Evolutionary conservation across 192 early-diverging fungal genomes (phyloP).

Genomic region (Jimgerdemannia flammicorona): DNA sequence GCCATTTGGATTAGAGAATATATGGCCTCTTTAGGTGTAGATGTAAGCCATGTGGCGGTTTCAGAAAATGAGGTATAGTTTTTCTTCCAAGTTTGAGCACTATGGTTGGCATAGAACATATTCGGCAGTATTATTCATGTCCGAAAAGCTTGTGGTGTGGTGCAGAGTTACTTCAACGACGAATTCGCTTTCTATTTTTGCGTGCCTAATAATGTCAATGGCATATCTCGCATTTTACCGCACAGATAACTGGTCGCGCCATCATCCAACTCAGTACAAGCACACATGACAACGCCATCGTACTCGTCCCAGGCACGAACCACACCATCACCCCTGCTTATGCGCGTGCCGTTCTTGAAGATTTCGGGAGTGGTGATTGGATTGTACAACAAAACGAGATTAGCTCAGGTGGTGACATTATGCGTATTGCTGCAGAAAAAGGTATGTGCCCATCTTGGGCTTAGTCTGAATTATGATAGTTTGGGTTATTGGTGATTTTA

Average conservation of each 20-base stretch:
- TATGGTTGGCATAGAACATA: not conserved
- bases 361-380: constrained; percentile 65
- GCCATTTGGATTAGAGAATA: constrained; percentile 71
- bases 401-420: constrained; percentile 57
- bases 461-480: not conserved
- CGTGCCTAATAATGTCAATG: too few relatives aligned
- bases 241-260: constrained; percentile 72
- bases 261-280: constrained; percentile 75
- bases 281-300: constrained; percentile 83
- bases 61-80: constrained; percentile 42
- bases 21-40: constrained; percentile 60
- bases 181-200: too few relatives aligned
- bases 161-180: too few relatives aligned
- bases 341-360: constrained; percentile 29
- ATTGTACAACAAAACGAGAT: constrained; percentile 90
- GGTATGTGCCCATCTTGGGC: constrained; percentile 28
- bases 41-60: constrained; percentile 55
- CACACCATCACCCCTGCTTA: constrained; percentile 39
- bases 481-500: too few relatives aligned
- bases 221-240: not conserved
- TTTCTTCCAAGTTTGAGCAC: constrained; percentile 2
- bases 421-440: constrained; percentile 44
- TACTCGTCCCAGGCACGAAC: constrained; percentile 82
- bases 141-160: too few relatives aligned
- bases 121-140: not conserved